Evolutionary conservation across 2,329 filamentous ascomycete species (phyloP).

Genomic region (Claviceps pazoutovae): DNA sequence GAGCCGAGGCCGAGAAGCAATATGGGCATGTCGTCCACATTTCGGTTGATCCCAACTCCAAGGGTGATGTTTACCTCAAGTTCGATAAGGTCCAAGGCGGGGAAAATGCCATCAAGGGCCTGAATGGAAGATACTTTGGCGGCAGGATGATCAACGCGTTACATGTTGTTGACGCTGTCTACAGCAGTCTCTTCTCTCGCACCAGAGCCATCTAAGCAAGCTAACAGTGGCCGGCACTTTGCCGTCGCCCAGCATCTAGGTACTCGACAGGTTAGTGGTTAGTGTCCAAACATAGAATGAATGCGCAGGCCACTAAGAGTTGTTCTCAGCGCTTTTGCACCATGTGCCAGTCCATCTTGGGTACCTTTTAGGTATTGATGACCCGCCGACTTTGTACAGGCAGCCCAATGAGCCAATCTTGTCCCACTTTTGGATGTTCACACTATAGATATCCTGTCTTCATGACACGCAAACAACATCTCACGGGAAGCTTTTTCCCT

Average conservation of each 20-base stretch:
- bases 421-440: neutral
- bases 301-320: neutral
- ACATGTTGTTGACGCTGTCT: conserved; percentile 95
- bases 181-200: conserved; percentile 89
- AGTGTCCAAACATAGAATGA: conserved; percentile 5
- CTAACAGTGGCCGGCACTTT: conserved; percentile 34
- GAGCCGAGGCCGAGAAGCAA: conserved; percentile 81
- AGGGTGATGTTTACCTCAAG: conserved; percentile 96
- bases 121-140: conserved; percentile 94
- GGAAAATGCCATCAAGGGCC: conserved; percentile 92
- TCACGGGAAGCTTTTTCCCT: neutral
- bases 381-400: neutral
- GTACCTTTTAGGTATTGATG: neutral
- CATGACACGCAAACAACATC: too few relatives aligned
- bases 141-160: conserved; percentile 85
- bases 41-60: conserved; percentile 80
- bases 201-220: conserved; percentile 60
- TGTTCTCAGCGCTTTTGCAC: conserved; percentile 1
- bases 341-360: neutral
- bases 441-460: too few relatives aligned
- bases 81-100: conserved; percentile 92
- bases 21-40: conserved; percentile 98
- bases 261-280: conserved; percentile 26
- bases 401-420: neutral
- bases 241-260: conserved; percentile 32